Percentiles rank a stretch among this genome's conserved stretches.
Conservation (phyloP, 1,139 yeast species). For the Candida labiduridarum region DNA sequence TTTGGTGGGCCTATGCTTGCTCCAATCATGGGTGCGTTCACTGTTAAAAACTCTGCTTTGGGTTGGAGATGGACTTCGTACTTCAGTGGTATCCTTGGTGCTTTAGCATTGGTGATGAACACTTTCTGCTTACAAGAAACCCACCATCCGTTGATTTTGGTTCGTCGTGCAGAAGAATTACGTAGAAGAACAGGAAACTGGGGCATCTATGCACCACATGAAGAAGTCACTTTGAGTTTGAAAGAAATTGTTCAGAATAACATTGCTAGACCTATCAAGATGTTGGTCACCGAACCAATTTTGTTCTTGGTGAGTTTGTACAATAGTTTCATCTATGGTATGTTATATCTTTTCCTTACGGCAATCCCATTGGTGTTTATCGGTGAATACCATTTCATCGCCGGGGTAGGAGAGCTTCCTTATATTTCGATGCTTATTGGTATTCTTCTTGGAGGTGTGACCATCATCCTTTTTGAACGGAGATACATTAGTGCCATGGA, state of each 20-base stretch:
- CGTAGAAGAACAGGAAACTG: slow-evolving; percentile 63
- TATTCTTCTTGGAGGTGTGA: slow-evolving; percentile 56
- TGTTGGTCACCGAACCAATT: slow-evolving; percentile 76
- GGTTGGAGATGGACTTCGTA: slow-evolving; percentile 67
- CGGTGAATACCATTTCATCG: slow-evolving; percentile 55
- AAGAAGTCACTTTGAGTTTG: slow-evolving; percentile 62
- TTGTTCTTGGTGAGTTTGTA: slow-evolving; percentile 68
- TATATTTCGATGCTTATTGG: slow-evolving; percentile 66
- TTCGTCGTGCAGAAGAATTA: slow-evolving; percentile 60
- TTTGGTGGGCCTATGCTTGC: slow-evolving; percentile 53
- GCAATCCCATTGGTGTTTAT: slow-evolving; percentile 78
- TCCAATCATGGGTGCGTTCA: slow-evolving; percentile 42
- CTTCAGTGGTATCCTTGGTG: slow-evolving; percentile 53
- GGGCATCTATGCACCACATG: slow-evolving; percentile 87
- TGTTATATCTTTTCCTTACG: slow-evolving; percentile 72
- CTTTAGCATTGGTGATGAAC: slow-evolving; percentile 30
- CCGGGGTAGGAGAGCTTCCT: slow-evolving; percentile 63
- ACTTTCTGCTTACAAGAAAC: slow-evolving; percentile 48
- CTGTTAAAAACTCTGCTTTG: slow-evolving; percentile 30
- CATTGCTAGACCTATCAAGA: slow-evolving; percentile 65
- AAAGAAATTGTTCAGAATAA: slow-evolving; percentile 71
- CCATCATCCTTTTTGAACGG: slow-evolving; percentile 31
- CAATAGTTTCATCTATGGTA: slow-evolving; percentile 84
- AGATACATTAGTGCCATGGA: slow-evolving; percentile 27
- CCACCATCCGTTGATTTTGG: slow-evolving; percentile 54